These are phyloP conservation scores for Quillaja saponaria DNA, from an alignment of 306 rosid genomes.

Conservation along the genomic window DNA sequence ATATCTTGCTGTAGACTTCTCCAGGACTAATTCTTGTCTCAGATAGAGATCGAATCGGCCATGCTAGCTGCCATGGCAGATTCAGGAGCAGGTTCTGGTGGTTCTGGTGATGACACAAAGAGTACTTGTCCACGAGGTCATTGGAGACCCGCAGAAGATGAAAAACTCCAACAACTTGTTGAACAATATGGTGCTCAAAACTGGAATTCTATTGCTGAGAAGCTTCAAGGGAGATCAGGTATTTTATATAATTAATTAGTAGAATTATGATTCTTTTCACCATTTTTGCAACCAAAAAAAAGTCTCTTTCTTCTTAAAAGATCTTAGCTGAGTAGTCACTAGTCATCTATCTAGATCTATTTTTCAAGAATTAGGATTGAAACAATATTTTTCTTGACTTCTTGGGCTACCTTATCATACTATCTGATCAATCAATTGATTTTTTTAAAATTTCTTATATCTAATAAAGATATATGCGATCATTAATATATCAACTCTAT, in stretches of 20 bases:
- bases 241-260: neutral
- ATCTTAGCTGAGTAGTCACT: no score
- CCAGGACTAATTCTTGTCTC: conserved; percentile 16
- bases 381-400: no score
- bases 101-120: conserved; percentile 53
- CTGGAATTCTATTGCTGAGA: conserved; percentile 94
- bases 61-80: conserved; percentile 52
- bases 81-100: conserved; percentile 38
- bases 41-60: neutral
- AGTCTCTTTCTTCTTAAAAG: no score
- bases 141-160: conserved; percentile 94
- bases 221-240: conserved; percentile 99
- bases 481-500: no score
- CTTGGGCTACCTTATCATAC: no score
- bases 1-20: conserved; percentile 52
- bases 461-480: no score
- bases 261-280: neutral
- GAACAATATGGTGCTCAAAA: conserved; percentile 87
- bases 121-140: conserved; percentile 74
- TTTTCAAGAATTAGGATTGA: no score
- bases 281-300: neutral
- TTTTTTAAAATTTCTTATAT: no score
- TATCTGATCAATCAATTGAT: no score
- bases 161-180: conserved; percentile 74
- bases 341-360: no score